phyloP scores from a whole-genome alignment of 2,329 filamentous ascomycete genomes.

The Metarhizium brunneum region DNA sequence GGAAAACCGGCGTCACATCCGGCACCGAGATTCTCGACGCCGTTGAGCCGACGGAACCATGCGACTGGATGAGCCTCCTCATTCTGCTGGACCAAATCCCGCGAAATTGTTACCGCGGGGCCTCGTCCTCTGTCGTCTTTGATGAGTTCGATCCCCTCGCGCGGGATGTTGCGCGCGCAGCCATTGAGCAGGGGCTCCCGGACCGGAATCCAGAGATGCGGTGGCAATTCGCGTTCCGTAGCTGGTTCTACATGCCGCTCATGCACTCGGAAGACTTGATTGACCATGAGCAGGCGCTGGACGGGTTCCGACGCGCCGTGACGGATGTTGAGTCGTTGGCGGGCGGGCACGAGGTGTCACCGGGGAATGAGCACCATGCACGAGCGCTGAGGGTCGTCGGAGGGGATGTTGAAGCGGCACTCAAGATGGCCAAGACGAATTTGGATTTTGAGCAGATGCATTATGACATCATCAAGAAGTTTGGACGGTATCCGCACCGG shows the following conservation, averaged over 20 bases:
- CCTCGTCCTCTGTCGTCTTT: conserved; percentile 36
- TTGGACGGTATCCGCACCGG: conserved; percentile 51
- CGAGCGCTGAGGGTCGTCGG: conserved; percentile 18
- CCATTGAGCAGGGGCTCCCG: conserved; percentile 25
- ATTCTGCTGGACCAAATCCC: conserved; percentile 55
- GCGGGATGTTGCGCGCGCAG: conserved; percentile 28
- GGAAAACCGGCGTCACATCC: conserved; percentile 15
- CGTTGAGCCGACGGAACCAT: conserved; percentile 15
- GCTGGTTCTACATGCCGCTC: conserved; percentile 52
- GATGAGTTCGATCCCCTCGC: conserved; percentile 46
- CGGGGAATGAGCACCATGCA: conserved; percentile 14
- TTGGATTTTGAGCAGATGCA: conserved; percentile 35
- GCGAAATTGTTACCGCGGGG: conserved; percentile 49
- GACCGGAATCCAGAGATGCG: conserved; percentile 16
- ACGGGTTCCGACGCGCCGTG: conserved; percentile 21
- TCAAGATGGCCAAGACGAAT: conserved; percentile 12
- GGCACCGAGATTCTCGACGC: conserved; percentile 20
- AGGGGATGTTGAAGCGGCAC: conserved; percentile 16
- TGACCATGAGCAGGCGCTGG: conserved; percentile 30
- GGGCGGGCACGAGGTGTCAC: conserved; percentile 12
- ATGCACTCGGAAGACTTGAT: conserved; percentile 46
- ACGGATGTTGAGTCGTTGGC: conserved; percentile 23
- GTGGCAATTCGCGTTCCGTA: conserved; percentile 29
- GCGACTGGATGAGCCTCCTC: conserved; percentile 38
- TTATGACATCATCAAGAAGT: conserved; percentile 37